These are phyloP conservation scores for Helianthus tuberosus DNA, from an alignment of 129 eudicot genomes.

Conservation along the genomic window DNA sequence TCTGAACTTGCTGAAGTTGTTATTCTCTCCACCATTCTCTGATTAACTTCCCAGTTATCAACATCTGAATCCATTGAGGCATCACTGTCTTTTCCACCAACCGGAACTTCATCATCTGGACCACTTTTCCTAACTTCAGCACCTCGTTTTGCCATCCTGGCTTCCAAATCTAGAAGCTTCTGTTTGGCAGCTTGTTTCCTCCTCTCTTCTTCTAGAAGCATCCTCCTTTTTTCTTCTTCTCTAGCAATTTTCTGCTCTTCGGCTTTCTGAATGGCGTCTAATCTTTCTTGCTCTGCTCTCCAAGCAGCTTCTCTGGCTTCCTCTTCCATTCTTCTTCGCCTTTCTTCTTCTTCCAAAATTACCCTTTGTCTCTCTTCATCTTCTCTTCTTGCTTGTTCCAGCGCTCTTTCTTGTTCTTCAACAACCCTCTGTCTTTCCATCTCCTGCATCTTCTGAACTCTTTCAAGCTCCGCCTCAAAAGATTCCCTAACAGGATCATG, in stretches of 20 bases:
- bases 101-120: conserved; percentile 37
- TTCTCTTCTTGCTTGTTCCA: conserved; percentile 82
- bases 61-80: conserved; percentile 44
- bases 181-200: conserved; percentile 91
- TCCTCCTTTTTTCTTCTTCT: conserved; percentile 81
- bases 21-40: conserved; percentile 81
- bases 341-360: conserved; percentile 83
- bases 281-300: conserved; percentile 87
- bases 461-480: conserved; percentile 96
- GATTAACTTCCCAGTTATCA: conserved; percentile 84
- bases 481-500: conserved; percentile 97
- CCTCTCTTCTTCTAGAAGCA: conserved; percentile 73
- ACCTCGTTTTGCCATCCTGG: conserved; percentile 70
- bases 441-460: conserved; percentile 97
- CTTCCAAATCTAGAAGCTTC: conserved; percentile 86
- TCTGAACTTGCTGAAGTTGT: conserved; percentile 70
- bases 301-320: conserved; percentile 91
- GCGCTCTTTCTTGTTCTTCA: conserved; percentile 87
- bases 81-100: conserved; percentile 48
- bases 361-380: conserved; percentile 81
- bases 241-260: conserved; percentile 77
- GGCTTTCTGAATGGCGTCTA: conserved; percentile 68
- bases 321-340: conserved; percentile 68
- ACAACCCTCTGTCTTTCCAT: conserved; percentile 76
- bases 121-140: conserved; percentile 53